Conservation (phyloP, 2,329 filamentous ascomycete species). For the Rosellinia necatrix region DNA sequence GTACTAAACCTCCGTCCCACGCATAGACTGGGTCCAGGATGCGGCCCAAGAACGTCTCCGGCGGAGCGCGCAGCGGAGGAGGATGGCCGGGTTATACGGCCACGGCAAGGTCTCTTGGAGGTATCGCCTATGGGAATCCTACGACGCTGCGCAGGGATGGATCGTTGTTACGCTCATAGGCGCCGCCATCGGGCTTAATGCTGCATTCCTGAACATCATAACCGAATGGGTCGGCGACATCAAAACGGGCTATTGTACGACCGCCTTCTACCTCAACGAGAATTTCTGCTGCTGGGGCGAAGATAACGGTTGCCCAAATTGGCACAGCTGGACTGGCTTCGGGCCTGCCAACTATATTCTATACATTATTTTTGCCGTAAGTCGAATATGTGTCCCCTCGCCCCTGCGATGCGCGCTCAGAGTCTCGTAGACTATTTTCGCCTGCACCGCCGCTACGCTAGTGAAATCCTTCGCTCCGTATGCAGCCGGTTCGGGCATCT, state of each 20-base stretch:
- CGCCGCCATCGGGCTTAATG: constrained; percentile 89
- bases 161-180: constrained; percentile 95
- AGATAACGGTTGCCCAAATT: constrained; percentile 84
- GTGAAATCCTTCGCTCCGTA: constrained; percentile 95
- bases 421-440: constrained; percentile 68
- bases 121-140: constrained; percentile 79
- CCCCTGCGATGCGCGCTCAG: constrained; percentile 20
- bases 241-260: constrained; percentile 94
- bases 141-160: constrained; percentile 97
- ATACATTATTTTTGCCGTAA: constrained; percentile 83
- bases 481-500: constrained; percentile 94
- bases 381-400: constrained; percentile 30
- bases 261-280: constrained; percentile 96
- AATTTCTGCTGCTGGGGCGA: constrained; percentile 98
- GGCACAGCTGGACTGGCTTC: constrained; percentile 86
- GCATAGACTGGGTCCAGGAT: constrained; percentile 99
- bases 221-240: constrained; percentile 97
- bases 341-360: constrained; percentile 80
- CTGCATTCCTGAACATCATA: constrained; percentile 89
- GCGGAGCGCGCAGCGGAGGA: constrained; percentile 74
- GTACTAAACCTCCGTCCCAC: constrained; percentile 46
- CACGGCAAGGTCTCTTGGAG: constrained; percentile 75
- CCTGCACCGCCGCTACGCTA: constrained; percentile 78
- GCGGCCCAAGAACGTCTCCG: constrained; percentile 86
- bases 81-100: constrained; percentile 73